Evolutionary conservation across 441 rosid genomes (phyloP).

Genomic region (Adansonia rubrostipa): DNA sequence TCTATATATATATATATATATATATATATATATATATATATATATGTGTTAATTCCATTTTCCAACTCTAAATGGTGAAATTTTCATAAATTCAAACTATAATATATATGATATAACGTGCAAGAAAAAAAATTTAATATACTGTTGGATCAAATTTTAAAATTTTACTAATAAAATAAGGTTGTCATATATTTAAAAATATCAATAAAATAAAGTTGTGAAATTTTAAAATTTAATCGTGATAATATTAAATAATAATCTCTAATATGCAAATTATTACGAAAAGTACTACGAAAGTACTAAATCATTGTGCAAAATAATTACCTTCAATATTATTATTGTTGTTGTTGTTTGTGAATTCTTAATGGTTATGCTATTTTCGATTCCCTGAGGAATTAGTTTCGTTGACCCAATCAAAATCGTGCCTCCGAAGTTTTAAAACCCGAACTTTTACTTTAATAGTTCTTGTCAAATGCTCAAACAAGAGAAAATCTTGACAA

Average conservation of each 20-base stretch:
- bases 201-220: neutral
- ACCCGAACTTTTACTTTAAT: neutral
- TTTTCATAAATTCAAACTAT: neutral
- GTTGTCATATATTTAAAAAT: neutral
- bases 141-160: too few species aligned
- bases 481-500: neutral
- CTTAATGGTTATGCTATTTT: too few species aligned
- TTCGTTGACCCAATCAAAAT: conserved; percentile 9
- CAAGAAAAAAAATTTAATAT: too few species aligned
- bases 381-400: too few species aligned
- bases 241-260: neutral
- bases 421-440: neutral
- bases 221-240: neutral
- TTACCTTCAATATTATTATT: too few species aligned
- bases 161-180: neutral
- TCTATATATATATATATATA: neutral
- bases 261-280: neutral
- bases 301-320: neutral
- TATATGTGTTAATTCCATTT: neutral
- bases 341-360: too few species aligned
- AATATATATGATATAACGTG: too few species aligned
- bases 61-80: neutral
- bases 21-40: neutral
- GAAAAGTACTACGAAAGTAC: neutral
- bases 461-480: neutral